Evolutionary conservation across 176 grass and related monocot genomes (phyloP).

Genomic region (Triticum turgidum): DNA sequence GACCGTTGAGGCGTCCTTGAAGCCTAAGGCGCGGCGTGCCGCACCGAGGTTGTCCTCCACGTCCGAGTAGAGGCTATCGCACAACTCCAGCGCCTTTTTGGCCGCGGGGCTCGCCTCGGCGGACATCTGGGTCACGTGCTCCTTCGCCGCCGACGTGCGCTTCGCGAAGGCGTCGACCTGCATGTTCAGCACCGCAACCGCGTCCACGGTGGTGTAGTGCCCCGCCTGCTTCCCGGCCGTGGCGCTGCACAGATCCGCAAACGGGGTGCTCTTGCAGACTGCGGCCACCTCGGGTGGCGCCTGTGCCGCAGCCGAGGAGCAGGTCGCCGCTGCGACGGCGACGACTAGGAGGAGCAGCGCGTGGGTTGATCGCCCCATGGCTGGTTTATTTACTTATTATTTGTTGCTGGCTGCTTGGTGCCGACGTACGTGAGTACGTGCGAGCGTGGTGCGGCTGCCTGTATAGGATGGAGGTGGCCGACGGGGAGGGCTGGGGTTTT

Average conservation of each 20-base stretch:
- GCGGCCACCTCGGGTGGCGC: background rate
- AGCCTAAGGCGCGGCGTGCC: slow-evolving; percentile 30
- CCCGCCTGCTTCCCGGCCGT: background rate
- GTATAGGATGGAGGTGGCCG: slow-evolving; percentile 1
- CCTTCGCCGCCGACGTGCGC: slow-evolving; percentile 6
- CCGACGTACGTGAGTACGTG: background rate
- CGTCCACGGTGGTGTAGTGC: background rate
- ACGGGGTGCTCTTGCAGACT: slow-evolving; percentile 33
- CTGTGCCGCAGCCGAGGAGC: background rate
- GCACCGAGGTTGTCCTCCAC: slow-evolving; percentile 40
- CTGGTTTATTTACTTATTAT: background rate
- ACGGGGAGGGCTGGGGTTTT: background rate
- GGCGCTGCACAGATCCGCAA: slow-evolving; percentile 17
- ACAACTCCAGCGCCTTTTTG: background rate
- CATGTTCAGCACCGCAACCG: slow-evolving; percentile 33
- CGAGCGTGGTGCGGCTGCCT: background rate
- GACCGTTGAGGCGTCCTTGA: slow-evolving; percentile 43
- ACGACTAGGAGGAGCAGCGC: slow-evolving; percentile 20
- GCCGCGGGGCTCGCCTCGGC: background rate
- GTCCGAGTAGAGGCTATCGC: slow-evolving; percentile 25
- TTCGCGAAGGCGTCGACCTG: slow-evolving; percentile 28
- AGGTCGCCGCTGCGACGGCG: background rate
- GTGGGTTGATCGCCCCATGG: slow-evolving; percentile 28
- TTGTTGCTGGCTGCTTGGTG: background rate
- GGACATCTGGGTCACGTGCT: background rate